Base-by-base conservation (phyloP, 1,284 basidiomycete genomes). In the Naganishia cerealis region DNA sequence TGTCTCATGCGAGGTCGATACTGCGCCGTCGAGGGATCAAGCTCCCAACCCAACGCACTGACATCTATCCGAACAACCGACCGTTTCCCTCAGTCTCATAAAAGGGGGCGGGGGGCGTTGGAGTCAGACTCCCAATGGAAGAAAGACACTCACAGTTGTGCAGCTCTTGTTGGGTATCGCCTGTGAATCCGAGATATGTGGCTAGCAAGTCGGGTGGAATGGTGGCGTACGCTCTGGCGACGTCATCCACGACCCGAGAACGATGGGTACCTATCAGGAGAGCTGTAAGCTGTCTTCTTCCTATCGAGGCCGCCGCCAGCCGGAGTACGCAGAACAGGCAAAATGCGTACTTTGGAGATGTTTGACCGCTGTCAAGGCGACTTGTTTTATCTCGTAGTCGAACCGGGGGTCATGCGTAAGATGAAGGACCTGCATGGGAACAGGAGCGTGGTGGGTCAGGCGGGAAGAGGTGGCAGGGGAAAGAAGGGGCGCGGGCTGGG, bases 331-430 rank as follows among this genome's bases (percentile, higher is more conserved):
- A 18, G n/a, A 18, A 18, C 15, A 18, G 16, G 12, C 7, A 7
- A 13, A 21, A 18, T 36, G 26, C 61, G 36, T 63, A 63, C 61
- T 3, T 8, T 7, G 38, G 1, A 63, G 24, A 8, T 36, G 18
- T 13, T 33, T 26, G 12, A 63, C 50, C 21, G 36, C n/a, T 9
- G 15, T 36, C 12, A 53, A 24, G 6, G 38, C 50, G 26, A 63
- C 36, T 54, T 63, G 50, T 24, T 63, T 63, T 36, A 63, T 10
- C 24, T 63, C 50, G 2, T 36, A n/a, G 46, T 63, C 50, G 61
- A 54, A 63, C 9, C 61, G 46, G 39, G 50, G 24, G 26, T 63
- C 61, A 39, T 54, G 61, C 38, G 61, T 63, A 13, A 36, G 50
- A 6, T 33, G 38, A 5, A 63, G 13, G 50, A 63, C 50, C 61